A percentile compares a stretch with the other conserved stretches of the same genome.
Conservation (phyloP, 2,329 filamentous ascomycete genomes). For the Pseudocercospora fuligena region DNA sequence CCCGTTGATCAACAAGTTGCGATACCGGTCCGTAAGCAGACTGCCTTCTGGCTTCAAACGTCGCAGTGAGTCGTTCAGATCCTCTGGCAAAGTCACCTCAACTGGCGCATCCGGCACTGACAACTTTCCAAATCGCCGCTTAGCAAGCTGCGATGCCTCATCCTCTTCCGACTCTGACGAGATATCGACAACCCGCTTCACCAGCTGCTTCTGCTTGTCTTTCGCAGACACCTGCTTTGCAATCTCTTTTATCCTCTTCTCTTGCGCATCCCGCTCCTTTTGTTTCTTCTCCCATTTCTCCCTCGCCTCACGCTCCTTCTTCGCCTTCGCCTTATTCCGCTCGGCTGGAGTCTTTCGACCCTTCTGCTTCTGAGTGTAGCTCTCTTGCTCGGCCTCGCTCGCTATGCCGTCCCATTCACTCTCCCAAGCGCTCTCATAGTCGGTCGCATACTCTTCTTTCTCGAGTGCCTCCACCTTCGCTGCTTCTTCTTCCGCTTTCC, state of each 20-base stretch:
- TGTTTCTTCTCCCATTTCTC: conserved; percentile 76
- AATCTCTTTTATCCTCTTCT: conserved; percentile 72
- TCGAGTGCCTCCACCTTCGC: conserved; percentile 74
- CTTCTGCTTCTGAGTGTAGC: conserved; percentile 71
- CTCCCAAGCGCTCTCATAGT: conserved; percentile 83
- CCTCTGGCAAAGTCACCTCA: conserved; percentile 56
- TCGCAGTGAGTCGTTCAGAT: conserved; percentile 56
- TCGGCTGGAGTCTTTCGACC: conserved; percentile 85
- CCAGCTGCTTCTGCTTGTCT: conserved; percentile 18
- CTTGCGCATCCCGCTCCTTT: conserved; percentile 74
- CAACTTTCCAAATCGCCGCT: conserved; percentile 73
- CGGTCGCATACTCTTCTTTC: conserved; percentile 68
- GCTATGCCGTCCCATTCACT: conserved; percentile 70
- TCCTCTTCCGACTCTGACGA: conserved; percentile 35
- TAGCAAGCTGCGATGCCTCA: conserved; percentile 58
- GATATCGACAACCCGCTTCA: not conserved
- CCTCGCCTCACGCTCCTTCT: conserved; percentile 83
- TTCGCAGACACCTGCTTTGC: conserved; percentile 64
- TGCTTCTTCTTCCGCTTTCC: conserved; percentile 73
- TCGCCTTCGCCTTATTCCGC: conserved; percentile 83
- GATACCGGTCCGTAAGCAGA: conserved; percentile 86
- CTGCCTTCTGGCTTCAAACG: conserved; percentile 88
- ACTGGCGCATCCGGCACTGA: conserved; percentile 70
- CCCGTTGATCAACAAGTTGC: conserved; percentile 84
- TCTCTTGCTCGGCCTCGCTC: conserved; percentile 63